phyloP scores from a whole-genome alignment of 305 asterid genomes.

The Ajuga reptans region DNA sequence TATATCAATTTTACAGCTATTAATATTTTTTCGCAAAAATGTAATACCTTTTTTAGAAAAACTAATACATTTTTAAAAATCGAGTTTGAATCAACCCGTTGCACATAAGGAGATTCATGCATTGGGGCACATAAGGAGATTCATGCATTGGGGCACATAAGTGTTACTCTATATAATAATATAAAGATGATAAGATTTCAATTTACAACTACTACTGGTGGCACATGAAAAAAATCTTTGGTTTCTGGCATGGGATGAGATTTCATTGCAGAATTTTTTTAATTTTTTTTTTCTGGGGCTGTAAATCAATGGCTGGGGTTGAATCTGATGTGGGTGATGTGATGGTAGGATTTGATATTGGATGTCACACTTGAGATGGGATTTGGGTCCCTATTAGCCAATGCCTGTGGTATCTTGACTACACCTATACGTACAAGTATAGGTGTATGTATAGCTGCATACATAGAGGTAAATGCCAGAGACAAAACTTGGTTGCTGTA shows the following conservation, averaged over 20 bases:
- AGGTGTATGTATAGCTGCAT: constrained; percentile 18
- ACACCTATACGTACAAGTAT: neutral
- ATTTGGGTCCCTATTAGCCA: constrained; percentile 29
- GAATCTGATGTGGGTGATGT: constrained; percentile 19
- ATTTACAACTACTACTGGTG: constrained; percentile 18
- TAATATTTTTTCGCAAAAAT: too few species aligned
- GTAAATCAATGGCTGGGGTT: neutral
- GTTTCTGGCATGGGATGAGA: constrained; percentile 19
- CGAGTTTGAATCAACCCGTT: too few species aligned
- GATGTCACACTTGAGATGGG: constrained; percentile 25
- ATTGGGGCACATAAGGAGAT: too few species aligned
- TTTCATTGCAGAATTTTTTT: constrained; percentile 19
- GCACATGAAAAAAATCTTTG: constrained; percentile 23
- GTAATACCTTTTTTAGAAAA: too few species aligned
- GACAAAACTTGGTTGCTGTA: constrained; percentile 27
- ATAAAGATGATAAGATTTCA: constrained; percentile 2
- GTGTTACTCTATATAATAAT: neutral
- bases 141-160: too few species aligned
- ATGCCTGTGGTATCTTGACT: constrained; percentile 14
- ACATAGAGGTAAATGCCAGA: constrained; percentile 11
- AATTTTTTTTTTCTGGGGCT: constrained; percentile 12
- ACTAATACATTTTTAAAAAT: too few species aligned
- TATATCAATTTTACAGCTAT: too few species aligned
- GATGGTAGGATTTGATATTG: constrained; percentile 31
- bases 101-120: too few species aligned